Evolutionary conservation across 108 stramenopile species (phyloP).

Genomic region (Schizochytrium sp.): DNA sequence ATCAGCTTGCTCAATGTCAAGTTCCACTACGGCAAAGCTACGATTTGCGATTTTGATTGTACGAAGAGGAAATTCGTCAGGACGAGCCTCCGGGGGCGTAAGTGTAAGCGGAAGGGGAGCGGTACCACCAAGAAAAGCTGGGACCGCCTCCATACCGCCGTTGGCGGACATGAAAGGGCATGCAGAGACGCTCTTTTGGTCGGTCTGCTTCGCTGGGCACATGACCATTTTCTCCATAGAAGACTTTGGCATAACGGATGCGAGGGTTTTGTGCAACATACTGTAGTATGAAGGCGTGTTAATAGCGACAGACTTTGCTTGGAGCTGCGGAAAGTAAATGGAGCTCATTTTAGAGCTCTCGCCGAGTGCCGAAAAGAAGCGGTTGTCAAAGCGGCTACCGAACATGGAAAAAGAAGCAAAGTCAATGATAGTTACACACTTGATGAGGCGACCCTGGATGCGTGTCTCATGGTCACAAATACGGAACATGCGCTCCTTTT

Average conservation of each 20-base stretch:
- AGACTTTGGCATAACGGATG: constrained; percentile 48
- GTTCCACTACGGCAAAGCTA: background rate
- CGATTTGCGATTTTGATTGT: constrained; percentile 44
- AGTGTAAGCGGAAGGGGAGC: background rate
- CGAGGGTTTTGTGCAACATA: constrained; percentile 37
- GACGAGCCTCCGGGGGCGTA: background rate
- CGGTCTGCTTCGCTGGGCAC: constrained; percentile 28
- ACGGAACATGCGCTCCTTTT: constrained; percentile 50
- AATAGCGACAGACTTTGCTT: constrained; percentile 47
- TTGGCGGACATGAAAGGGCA: constrained; percentile 31
- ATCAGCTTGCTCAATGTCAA: constrained; percentile 6
- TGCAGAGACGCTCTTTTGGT: background rate
- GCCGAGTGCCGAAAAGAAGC: constrained; percentile 48
- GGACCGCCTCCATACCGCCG: background rate
- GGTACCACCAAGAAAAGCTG: constrained; percentile 25
- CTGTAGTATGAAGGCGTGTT: constrained; percentile 42
- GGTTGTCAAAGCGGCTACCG: constrained; percentile 25
- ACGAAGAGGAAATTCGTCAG: background rate
- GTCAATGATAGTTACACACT: constrained; percentile 27
- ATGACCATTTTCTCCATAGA: constrained; percentile 59
- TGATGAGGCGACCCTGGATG: background rate
- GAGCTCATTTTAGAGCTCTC: constrained; percentile 49
- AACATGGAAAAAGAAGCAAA: constrained; percentile 35
- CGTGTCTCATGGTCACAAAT: constrained; percentile 32
- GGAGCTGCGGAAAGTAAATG: constrained; percentile 53